These are phyloP conservation scores for Endoconidiophora laricicola DNA, from an alignment of 2,329 filamentous ascomycete genomes.

Conservation along the genomic window DNA sequence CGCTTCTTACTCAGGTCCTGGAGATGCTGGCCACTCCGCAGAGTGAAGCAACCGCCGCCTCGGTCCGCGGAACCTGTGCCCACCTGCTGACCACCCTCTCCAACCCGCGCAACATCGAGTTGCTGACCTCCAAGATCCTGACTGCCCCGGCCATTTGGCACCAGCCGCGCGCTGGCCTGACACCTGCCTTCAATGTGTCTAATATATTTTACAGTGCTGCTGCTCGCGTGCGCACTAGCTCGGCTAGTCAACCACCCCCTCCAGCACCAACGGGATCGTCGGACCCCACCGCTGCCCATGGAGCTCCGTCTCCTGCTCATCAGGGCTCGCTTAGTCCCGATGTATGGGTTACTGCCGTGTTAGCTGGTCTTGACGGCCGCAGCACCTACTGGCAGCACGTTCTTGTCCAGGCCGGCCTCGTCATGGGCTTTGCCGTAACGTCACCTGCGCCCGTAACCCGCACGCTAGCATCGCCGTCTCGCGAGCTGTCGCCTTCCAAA, in stretches of 20 bases:
- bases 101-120: conserved; percentile 58
- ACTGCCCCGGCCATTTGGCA: conserved; percentile 56
- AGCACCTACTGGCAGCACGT: conserved; percentile 66
- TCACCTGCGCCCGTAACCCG: conserved; percentile 27
- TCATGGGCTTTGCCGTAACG: conserved; percentile 51
- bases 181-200: conserved; percentile 47
- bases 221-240: conserved; percentile 27
- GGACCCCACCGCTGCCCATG: not conserved
- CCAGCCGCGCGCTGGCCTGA: conserved; percentile 37
- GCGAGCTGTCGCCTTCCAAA: conserved; percentile 44
- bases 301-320: conserved; percentile 17
- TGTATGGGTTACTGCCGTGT: conserved; percentile 39
- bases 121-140: conserved; percentile 57
- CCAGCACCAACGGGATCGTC: conserved; percentile 15
- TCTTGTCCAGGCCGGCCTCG: conserved; percentile 59
- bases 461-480: conserved; percentile 15
- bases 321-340: conserved; percentile 29
- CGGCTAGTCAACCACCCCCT: conserved; percentile 16
- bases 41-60: conserved; percentile 33
- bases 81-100: conserved; percentile 52
- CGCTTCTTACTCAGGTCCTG: conserved; percentile 47
- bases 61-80: conserved; percentile 48
- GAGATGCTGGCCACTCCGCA: conserved; percentile 39
- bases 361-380: conserved; percentile 39
- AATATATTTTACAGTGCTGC: conserved; percentile 57